Base-by-base conservation (phyloP, 306 rosid species). In the Notholithocarpus densiflorus region DNA sequence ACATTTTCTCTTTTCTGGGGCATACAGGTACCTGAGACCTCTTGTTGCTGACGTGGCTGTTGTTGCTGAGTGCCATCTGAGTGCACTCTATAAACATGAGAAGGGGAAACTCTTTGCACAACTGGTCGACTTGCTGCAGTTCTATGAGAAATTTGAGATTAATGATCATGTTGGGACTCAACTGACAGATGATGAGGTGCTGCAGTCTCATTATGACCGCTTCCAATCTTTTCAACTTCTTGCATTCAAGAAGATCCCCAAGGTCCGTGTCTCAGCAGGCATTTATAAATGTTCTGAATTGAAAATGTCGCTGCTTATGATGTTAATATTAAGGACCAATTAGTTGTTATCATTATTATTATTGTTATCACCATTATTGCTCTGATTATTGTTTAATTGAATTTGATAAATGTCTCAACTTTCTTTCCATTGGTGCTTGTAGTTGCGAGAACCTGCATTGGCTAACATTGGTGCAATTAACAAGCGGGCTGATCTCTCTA, bases 401-500 rank as follows among this genome's bases (percentile, higher is more conserved):
- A 66, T 32, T 66, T 19, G n/a, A 7, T 64, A 75, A 72, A 59
- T 29, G 61, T 61, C 73, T 68, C 15, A 71, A 48, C 13, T 69
- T 75, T 66, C 76, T 62, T 74, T 84, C 75, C 32, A 18, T 59
- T 79, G 66, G 51, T 84, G 78, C 75, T 82, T 87, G 81, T 79
- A 95, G 99, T 88, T 95, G 83, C 87, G 78, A 83, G 99, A 86
- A 74, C 93, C 91, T 87, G 91, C 98, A 80, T 82, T 95, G 85
- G 80, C 90, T 40, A 91, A 93, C 84, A 85, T 93, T 83, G 98
- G 99, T 84, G 89, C 97, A 70, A 89, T 95, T 78, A 89, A 91
- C 89, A 93, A 87, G 82, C 93, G 93, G 65, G 90, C 83, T 37
- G 90, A 91, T 88, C 89, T 95, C 21, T 84, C 98, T n/a, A 95